Base-by-base conservation (phyloP, 768 basidiomycete species). In the Cytidiella melzeri region DNA sequence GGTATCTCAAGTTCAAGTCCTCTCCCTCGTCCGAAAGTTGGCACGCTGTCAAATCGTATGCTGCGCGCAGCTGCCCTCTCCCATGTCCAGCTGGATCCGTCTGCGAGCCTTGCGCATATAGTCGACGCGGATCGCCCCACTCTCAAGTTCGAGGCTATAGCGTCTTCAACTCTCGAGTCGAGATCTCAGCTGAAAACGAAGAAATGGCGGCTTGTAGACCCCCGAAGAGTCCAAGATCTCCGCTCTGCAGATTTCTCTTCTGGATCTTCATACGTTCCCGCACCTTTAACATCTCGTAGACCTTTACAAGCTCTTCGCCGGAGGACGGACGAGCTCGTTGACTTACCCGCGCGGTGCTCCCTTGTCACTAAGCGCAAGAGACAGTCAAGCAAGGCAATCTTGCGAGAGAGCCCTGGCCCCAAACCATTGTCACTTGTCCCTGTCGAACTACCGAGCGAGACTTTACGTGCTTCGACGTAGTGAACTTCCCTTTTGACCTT, bases 41-140 rank as follows among this genome's bases (percentile, higher is more conserved):
- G 40, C n/a, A 18, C 40, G 18, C 58, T 69, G 20, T 58, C 64
- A n/a, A 51, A 60, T 34, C 64, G 71, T 24, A 55, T 72, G 45
- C 59, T 70, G 23, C 62, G 64, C 42, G 71, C 71, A 39, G 67
- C 69, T 37, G 52, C 69, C 7, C 50, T 66, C 27, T 66, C 69
- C 1, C 57, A 65, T 45, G 68, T 66, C 9, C 59, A 69, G 24
- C 61, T 68, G 10, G 61, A 65, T 15, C 57, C 61, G 13, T 53
- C 42, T 51, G 43, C 54, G 15, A 45, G 48, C 11, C 18, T 64
- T 36, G 48, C 57, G 47, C 56, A 59, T 51, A 46, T 45, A 50
- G 24, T 42, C 55, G 53, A 52, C 42, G 9, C 30, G 15, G 30
- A 34, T 7, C 60, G 67, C 10, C 54, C 48, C 12, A 59, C 69